Conservation (phyloP, 306 rosid genomes). For the Parietaria judaica region DNA sequence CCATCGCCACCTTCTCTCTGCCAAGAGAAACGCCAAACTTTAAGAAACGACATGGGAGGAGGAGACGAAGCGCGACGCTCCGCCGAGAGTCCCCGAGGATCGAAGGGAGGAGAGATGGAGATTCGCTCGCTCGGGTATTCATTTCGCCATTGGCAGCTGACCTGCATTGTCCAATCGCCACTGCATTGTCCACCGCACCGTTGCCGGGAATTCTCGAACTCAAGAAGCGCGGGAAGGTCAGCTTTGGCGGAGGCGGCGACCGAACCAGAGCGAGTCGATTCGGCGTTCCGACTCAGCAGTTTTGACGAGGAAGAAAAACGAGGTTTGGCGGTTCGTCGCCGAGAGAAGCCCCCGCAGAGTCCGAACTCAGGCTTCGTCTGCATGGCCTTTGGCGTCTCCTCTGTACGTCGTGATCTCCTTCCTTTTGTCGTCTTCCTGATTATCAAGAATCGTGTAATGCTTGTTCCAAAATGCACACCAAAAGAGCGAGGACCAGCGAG, state of each 20-base stretch:
- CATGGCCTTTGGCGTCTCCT: slow-evolving; percentile 77
- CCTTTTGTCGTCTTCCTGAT: not conserved
- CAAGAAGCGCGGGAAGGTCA: slow-evolving; percentile 31
- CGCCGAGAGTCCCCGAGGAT: slow-evolving; percentile 15
- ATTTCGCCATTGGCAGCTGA: slow-evolving; percentile 20
- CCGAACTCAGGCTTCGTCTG: slow-evolving; percentile 56
- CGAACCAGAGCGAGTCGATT: slow-evolving; percentile 30
- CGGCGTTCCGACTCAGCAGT: slow-evolving; percentile 46
- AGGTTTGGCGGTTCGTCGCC: slow-evolving; percentile 53
- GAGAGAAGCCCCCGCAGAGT: slow-evolving; percentile 45
- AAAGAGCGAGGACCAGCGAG: no score
- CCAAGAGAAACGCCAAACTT: not conserved
- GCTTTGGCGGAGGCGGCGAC: slow-evolving; percentile 15
- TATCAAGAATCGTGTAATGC: no score
- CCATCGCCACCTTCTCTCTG: slow-evolving; percentile 33
- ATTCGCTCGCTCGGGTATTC: slow-evolving; percentile 31
- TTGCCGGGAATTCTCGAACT: slow-evolving; percentile 19
- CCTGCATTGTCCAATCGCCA: no score
- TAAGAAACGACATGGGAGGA: not conserved
- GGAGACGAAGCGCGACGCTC: slow-evolving; percentile 31
- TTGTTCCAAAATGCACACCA: no score
- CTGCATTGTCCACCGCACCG: slow-evolving; percentile 13
- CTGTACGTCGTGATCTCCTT: slow-evolving; percentile 31
- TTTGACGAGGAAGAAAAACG: slow-evolving; percentile 61
- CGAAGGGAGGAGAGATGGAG: not conserved